phyloP scores from a whole-genome alignment of 1,284 basidiomycete genomes.

The Paramarasmius palmivorus region DNA sequence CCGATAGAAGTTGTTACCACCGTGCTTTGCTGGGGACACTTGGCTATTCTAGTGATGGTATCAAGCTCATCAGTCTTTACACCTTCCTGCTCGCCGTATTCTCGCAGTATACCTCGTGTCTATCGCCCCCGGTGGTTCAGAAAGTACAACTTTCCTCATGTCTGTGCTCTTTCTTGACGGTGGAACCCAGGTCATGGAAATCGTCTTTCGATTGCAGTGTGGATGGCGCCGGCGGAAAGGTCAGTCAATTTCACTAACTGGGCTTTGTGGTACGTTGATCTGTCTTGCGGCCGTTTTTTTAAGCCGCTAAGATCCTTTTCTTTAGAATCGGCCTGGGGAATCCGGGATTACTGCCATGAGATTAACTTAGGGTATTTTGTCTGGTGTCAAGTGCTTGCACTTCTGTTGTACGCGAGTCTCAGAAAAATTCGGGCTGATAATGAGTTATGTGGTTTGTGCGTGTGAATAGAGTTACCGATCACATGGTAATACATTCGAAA shows the following conservation, averaged over 20 bases:
- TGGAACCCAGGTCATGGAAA: slow-evolving; percentile 47
- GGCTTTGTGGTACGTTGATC: slow-evolving; percentile 28
- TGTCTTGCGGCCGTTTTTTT: neutral
- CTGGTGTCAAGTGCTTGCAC: too few species aligned
- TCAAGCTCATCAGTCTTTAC: slow-evolving; percentile 52
- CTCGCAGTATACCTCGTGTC: slow-evolving; percentile 57
- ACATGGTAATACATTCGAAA: neutral
- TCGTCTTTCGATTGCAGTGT: slow-evolving; percentile 57
- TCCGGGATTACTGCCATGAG: slow-evolving; percentile 6
- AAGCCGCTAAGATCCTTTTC: neutral
- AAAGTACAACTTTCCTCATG: slow-evolving; percentile 70
- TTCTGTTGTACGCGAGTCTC: too few species aligned
- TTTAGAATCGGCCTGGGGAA: slow-evolving; percentile 4
- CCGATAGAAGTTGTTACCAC: slow-evolving; percentile 50
- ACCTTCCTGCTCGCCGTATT: slow-evolving; percentile 54
- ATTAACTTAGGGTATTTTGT: neutral
- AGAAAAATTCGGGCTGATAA: too few species aligned
- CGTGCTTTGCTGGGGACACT: slow-evolving; percentile 39
- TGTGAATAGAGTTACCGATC: neutral
- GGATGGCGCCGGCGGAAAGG: slow-evolving; percentile 51
- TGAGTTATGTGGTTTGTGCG: too few species aligned
- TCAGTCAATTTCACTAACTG: slow-evolving; percentile 44
- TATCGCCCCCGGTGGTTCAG: slow-evolving; percentile 60
- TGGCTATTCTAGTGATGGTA: slow-evolving; percentile 32
- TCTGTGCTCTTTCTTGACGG: slow-evolving; percentile 70